Evolutionary conservation across 345 rosid species (phyloP).

Genomic region (Jatropha curcas): DNA sequence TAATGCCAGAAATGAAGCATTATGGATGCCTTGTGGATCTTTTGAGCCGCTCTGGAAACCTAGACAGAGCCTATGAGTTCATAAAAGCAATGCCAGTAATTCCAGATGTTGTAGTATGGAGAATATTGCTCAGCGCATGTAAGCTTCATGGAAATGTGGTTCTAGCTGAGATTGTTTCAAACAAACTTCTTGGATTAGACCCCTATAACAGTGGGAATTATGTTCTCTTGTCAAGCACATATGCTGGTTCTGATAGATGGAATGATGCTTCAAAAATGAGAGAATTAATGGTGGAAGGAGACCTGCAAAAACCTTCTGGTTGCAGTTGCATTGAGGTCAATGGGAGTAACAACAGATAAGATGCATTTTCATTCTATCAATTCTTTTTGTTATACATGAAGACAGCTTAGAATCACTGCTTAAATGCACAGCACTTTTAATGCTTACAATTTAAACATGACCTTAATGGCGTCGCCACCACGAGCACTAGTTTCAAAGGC

Average conservation of each 20-base stretch:
- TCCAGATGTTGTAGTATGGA: constrained; percentile 27
- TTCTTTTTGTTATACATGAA: background rate
- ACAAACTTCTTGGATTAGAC: constrained; percentile 24
- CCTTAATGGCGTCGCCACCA: constrained; percentile 83
- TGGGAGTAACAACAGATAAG: constrained; percentile 5
- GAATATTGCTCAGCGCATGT: constrained; percentile 23
- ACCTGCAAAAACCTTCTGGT: constrained; percentile 19
- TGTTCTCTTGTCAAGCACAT: constrained; percentile 22
- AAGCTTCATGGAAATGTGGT: constrained; percentile 22
- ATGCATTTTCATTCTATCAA: too few species aligned
- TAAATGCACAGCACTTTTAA: background rate
- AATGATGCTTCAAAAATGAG: constrained; percentile 18
- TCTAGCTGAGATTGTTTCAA: constrained; percentile 25
- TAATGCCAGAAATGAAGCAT: constrained; percentile 28
- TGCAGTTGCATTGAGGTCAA: constrained; percentile 30
- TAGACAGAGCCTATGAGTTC: constrained; percentile 26
- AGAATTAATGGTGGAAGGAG: constrained; percentile 14
- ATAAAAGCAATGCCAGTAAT: constrained; percentile 23
- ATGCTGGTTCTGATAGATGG: constrained; percentile 26
- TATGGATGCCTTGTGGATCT: constrained; percentile 29
- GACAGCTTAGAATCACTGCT: background rate
- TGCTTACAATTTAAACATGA: constrained; percentile 78
- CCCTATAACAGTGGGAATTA: constrained; percentile 23
- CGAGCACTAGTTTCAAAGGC: constrained; percentile 86
- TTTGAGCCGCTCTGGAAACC: constrained; percentile 19